Evolutionary conservation across 108 stramenopile species (phyloP).

Genomic region (Skeletonema tropicum): DNA sequence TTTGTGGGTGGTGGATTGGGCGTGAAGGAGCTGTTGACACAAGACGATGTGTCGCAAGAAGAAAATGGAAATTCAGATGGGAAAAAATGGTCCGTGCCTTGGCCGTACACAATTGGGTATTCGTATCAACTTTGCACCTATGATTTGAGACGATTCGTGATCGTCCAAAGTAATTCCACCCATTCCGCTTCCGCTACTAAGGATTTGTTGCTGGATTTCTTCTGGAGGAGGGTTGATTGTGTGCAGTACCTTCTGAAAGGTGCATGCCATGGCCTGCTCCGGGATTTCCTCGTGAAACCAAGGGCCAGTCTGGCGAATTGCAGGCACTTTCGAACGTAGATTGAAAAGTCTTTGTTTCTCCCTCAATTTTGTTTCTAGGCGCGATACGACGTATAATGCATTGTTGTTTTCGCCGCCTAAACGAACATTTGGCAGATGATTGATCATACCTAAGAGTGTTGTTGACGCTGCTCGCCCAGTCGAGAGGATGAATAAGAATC

Average conservation of each 20-base stretch:
- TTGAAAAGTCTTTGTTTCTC: neutral
- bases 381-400: conserved; percentile 19
- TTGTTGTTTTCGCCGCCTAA: too few relatives aligned
- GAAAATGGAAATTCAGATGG: neutral
- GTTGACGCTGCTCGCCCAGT: too few relatives aligned
- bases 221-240: conserved; percentile 40
- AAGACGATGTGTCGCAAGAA: neutral
- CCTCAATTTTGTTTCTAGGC: neutral
- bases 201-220: conserved; percentile 3
- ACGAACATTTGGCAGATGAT: too few relatives aligned
- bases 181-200: neutral
- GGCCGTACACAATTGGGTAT: conserved; percentile 76
- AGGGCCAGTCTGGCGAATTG: neutral
- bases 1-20: conserved; percentile 83
- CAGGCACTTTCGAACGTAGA: neutral
- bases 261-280: conserved; percentile 14
- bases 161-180: neutral
- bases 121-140: conserved; percentile 52
- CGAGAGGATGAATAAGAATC: too few relatives aligned
- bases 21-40: conserved; percentile 54
- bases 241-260: conserved; percentile 34
- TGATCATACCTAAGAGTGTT: too few relatives aligned
- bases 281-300: conserved; percentile 16
- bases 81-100: conserved; percentile 47
- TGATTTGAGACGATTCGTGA: too few relatives aligned